These are phyloP conservation scores for Xenosphaeropsis pyriputrescens DNA, from an alignment of 2,329 filamentous ascomycete genomes.

Conservation along the genomic window DNA sequence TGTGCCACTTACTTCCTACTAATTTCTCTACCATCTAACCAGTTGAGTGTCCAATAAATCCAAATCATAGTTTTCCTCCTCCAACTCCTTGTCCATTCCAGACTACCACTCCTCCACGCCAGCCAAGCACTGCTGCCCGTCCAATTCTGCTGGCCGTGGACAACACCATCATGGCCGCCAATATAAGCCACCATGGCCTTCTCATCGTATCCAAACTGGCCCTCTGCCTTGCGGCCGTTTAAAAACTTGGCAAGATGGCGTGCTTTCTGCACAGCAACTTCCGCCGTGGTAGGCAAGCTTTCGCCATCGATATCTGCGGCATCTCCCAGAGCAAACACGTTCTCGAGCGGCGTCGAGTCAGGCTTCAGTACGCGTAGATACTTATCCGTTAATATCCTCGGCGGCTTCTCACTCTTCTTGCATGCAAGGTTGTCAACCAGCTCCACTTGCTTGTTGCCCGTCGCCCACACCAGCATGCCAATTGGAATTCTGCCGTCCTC, in stretches of 20 bases:
- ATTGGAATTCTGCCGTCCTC: conserved; percentile 8
- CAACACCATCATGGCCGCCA: conserved; percentile 24
- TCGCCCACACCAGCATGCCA: conserved; percentile 61
- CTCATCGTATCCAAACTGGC: conserved; percentile 22
- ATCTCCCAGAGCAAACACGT: conserved; percentile 53
- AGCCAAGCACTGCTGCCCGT: conserved; percentile 26
- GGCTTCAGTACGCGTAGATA: conserved; percentile 43
- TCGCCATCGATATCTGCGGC: conserved; percentile 45
- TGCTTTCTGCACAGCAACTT: conserved; percentile 61
- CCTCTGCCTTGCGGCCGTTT: conserved; percentile 24
- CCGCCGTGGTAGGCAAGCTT: conserved; percentile 47
- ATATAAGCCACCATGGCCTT: conserved; percentile 23
- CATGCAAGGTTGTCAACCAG: conserved; percentile 12
- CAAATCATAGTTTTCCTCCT: conserved; percentile 17
- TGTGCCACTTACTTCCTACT: conserved; percentile 5
- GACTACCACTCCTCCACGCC: conserved; percentile 24
- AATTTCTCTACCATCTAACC: conserved; percentile 19
- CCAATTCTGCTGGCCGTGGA: conserved; percentile 22
- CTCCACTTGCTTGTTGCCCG: conserved; percentile 55
- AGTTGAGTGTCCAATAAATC: conserved; percentile 19
- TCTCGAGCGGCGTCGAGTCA: conserved; percentile 22
- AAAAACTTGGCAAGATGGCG: conserved; percentile 48
- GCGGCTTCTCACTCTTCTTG: conserved; percentile 25
- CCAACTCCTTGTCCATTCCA: conserved; percentile 21
- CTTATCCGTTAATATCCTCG: conserved; percentile 46